Evolutionary conservation across 2,329 filamentous ascomycete species (phyloP).

Genomic region (Plectosphaerella cucumerina): DNA sequence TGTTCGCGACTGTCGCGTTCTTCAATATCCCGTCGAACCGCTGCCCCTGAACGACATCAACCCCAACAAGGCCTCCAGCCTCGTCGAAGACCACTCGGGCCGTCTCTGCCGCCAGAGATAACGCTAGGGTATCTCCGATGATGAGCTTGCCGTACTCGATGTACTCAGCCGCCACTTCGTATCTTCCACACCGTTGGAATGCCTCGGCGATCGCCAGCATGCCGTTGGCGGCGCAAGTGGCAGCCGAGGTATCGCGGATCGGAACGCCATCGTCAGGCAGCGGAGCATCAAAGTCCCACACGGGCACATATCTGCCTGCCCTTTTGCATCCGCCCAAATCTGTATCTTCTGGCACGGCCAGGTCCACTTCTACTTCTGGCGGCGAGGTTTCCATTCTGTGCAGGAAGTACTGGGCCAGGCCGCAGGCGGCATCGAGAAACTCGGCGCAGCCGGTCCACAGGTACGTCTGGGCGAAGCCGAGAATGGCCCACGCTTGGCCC

Average conservation of each 20-base stretch:
- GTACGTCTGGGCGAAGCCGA: slow-evolving; percentile 45
- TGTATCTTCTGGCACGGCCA: background rate
- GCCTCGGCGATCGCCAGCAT: slow-evolving; percentile 18
- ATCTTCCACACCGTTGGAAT: slow-evolving; percentile 6
- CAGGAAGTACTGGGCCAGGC: slow-evolving; percentile 43
- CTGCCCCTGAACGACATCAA: background rate
- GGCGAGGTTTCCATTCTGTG: slow-evolving; percentile 25
- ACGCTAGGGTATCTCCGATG: slow-evolving; percentile 13
- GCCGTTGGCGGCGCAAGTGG: slow-evolving; percentile 21
- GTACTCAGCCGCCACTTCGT: slow-evolving; percentile 4
- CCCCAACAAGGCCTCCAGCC: background rate
- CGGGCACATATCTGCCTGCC: slow-evolving; percentile 19
- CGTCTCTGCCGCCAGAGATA: slow-evolving; percentile 19
- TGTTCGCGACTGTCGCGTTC: slow-evolving; percentile 28
- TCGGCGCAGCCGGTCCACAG: slow-evolving; percentile 36
- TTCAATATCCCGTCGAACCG: slow-evolving; percentile 26
- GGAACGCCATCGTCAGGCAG: slow-evolving; percentile 19
- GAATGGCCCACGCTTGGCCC: slow-evolving; percentile 44
- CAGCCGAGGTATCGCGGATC: slow-evolving; percentile 27
- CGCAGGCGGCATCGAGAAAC: slow-evolving; percentile 38
- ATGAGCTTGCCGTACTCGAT: slow-evolving; percentile 9
- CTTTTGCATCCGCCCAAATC: slow-evolving; percentile 3
- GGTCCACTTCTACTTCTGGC: slow-evolving; percentile 6
- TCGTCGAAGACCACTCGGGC: background rate
- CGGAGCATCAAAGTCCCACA: slow-evolving; percentile 46